Evolutionary conservation across 1,284 basidiomycete genomes (phyloP).

Genomic region (Puccinia triticina): DNA sequence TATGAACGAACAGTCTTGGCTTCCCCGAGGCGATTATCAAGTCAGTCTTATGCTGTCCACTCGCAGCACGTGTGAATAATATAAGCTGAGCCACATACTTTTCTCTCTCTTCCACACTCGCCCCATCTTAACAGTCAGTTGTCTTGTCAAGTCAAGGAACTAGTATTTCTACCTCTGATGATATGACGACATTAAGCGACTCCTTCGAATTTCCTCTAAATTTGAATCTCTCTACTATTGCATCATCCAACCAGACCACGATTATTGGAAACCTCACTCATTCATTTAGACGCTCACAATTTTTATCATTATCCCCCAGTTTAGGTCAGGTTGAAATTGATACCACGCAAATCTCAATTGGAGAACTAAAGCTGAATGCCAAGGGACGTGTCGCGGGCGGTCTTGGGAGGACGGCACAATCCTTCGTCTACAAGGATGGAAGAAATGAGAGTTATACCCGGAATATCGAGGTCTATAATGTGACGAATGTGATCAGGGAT

Average conservation of each 20-base stretch:
- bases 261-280: slow-evolving; percentile 23
- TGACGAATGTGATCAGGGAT: slow-evolving; percentile 5
- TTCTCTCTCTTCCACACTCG: not conserved
- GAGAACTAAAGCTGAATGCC: slow-evolving; percentile 8
- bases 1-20: slow-evolving; percentile 22
- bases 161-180: slow-evolving; percentile 20
- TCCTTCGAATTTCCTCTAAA: slow-evolving; percentile 34
- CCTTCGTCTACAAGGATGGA: slow-evolving; percentile 18
- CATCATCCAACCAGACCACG: slow-evolving; percentile 12
- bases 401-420: slow-evolving; percentile 31
- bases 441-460: not conserved
- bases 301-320: not conserved
- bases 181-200: not conserved
- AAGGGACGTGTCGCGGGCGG: slow-evolving; percentile 26
- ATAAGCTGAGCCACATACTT: not conserved
- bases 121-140: slow-evolving; percentile 25
- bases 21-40: slow-evolving; percentile 11
- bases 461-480: slow-evolving; percentile 19
- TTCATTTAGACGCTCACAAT: slow-evolving; percentile 1
- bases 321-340: slow-evolving; percentile 13
- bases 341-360: slow-evolving; percentile 28
- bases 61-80: not conserved
- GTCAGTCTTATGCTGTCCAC: not conserved
- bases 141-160: slow-evolving; percentile 7
- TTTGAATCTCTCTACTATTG: not conserved